Base-by-base conservation (phyloP, 129 eudicot genomes). In the Saussurea involucrata region DNA sequence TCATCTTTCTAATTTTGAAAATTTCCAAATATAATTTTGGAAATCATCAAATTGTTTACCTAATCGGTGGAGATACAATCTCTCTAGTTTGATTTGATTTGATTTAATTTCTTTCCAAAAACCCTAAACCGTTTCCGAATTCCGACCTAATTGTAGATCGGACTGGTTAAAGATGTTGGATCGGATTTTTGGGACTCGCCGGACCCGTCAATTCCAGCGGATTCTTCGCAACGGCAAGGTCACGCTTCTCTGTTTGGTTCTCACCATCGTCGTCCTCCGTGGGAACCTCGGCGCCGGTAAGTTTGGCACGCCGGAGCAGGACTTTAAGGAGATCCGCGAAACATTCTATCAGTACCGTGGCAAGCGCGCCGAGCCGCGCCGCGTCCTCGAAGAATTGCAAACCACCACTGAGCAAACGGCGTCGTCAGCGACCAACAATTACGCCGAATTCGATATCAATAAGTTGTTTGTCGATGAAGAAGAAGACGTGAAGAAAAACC, bases 261-360 rank as follows among this genome's bases (percentile, higher is more conserved):
- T 93, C 5, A 93, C 98, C 27, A 74, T 90, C 33, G 72, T 90
- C 72, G 90, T 93, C 55, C 83, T 93, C 13, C 90, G 95, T 8
- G 94, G 82, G 5, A 80, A 90, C 70, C 73, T 90, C 57, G 97
- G 97, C 24, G 97, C 97, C 69, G 97, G 98, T 0, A 87, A 84
- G 53, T 93, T 87, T 68, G 98, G 98, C 1, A 90, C 98, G 20
- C 97, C 98, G 55, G 95, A 87, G 78, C 86, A 88, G 69, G 98
- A 90, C 61, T 81, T 90, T 17, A 78, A 82, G 17, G 92, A 91
- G 81, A 85, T 91, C 78, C 82, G 93, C 0, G 89, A 88, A 24
- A 86, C 91, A 0, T 88, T 88, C 67, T 88, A 87, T 28, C 83
- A 86, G 78, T 75, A 76, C 61, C 80, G 90, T 20, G 73, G 88